Base-by-base conservation (phyloP, 352 stramenopile genomes). In the Phytophthora colocasiae region DNA sequence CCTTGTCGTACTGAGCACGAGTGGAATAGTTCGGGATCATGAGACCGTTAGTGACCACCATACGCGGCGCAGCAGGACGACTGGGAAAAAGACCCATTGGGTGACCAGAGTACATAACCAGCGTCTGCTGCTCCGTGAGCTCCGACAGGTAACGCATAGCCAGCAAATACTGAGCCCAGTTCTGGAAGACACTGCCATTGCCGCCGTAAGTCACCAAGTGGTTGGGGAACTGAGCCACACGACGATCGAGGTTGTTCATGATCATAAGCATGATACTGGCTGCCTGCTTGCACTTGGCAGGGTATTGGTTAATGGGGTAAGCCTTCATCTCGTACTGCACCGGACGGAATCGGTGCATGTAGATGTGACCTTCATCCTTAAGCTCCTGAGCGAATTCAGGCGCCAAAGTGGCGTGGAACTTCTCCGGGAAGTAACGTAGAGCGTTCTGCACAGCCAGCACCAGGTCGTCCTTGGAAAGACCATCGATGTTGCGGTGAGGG, bases 21-120 rank as follows among this genome's bases (percentile, higher is more conserved):
- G 79, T 89, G 48, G 81, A 93, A 75, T 96, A 96, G 80, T 96
- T 96, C 31, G 90, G 90, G 68, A 97, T 94, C 77, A 97, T 89
- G 57, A 97, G 89, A 46, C 90, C 90, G 66, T 97, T 97, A 12
- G 90, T 97, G 27, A 97, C 80, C 38, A 97, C 84, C 65, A 97
- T 85, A 43, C 90, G 80, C 29, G 90, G 89, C 0, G 89, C 85
- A 17, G 92, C 81, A 4, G 77, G 75, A 56, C 78, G 82, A 46
- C 74, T 89, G 11, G 90, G 90, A 66, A 96, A 97, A 8, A 97
- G 73, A 6, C 90, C 90, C 79, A 94, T 81, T 19, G 90, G 90
- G 71, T 97, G 90, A 11, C 90, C 90, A 31, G 85, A 95, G 81
- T 97, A 97, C 82, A 97, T 92, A 53, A 91, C 81, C 44, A 97